Conservation (phyloP, 78 protist genomes). For the Dictyostelium firmibasis region DNA sequence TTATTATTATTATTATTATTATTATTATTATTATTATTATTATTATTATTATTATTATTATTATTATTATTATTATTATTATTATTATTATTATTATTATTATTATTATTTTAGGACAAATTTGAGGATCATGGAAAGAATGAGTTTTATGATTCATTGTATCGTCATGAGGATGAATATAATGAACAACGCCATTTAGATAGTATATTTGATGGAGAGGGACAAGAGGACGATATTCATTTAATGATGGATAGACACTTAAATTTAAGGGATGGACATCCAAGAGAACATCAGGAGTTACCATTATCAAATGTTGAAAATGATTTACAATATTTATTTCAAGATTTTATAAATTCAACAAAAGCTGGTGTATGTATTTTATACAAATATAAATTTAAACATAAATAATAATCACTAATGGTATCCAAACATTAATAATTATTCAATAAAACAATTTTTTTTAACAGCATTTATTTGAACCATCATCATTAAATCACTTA, state of each 20-base stretch:
- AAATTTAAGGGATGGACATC: constrained; percentile 6
- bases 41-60: too few relatives aligned
- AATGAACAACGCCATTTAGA: constrained; percentile 35
- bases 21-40: too few relatives aligned
- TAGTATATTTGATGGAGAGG: constrained; percentile 18
- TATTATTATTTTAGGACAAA: constrained; percentile 24
- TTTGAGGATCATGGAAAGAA: constrained; percentile 28
- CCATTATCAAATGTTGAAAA: constrained; percentile 13
- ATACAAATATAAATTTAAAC: neutral
- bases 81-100: too few relatives aligned
- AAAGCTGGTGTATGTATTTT: neutral
- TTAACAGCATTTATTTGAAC: constrained; percentile 31
- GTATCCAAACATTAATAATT: too few relatives aligned
- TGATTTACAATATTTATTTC: constrained; percentile 34
- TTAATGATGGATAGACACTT: constrained; percentile 45
- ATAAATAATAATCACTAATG: neutral
- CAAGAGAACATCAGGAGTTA: neutral
- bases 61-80: too few relatives aligned
- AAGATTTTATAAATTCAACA: constrained; percentile 58
- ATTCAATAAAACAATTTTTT: neutral
- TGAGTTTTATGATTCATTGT: neutral
- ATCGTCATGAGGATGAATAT: neutral
- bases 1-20: too few relatives aligned
- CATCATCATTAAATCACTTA: constrained; percentile 24
- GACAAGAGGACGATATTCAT: constrained; percentile 16